A percentile compares a stretch with the other conserved stretches of the same genome.
phyloP scores from a whole-genome alignment of 2,329 filamentous ascomycete genomes.

The Cercospora berteroae region DNA sequence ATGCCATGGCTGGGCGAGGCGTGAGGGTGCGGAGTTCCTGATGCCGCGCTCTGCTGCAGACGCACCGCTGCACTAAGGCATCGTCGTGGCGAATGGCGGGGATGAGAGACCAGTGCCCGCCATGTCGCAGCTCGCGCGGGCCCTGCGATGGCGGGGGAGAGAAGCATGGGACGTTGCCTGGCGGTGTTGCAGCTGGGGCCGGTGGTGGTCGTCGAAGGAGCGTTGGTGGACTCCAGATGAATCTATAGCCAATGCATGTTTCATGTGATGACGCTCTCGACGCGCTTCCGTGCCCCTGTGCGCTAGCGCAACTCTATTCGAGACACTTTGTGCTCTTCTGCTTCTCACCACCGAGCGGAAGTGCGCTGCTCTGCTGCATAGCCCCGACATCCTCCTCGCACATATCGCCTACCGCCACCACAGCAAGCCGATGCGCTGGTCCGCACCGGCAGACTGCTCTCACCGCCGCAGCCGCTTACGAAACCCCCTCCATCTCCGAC shows the following conservation, averaged over 20 bases:
- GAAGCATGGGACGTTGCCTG: not conserved
- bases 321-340: slow-evolving; percentile 23
- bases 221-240: not conserved
- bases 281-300: not conserved
- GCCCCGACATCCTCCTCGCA: not conserved
- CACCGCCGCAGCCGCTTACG: not conserved
- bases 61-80: not conserved
- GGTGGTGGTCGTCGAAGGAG: not conserved
- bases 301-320: not conserved
- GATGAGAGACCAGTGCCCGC: not conserved
- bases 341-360: not conserved
- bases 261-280: not conserved
- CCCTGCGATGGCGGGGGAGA: not conserved
- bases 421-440: slow-evolving; percentile 3
- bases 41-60: not conserved
- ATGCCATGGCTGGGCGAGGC: slow-evolving; percentile 20
- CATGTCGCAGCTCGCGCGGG: not conserved
- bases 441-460: not conserved
- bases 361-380: not conserved
- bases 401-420: not conserved
- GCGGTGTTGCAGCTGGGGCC: not conserved
- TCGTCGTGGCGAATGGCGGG: not conserved
- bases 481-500: slow-evolving; percentile 27
- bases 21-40: not conserved
- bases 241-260: not conserved